phyloP scores from a whole-genome alignment of 208 protist species.

The Naegleria fowleri region DNA sequence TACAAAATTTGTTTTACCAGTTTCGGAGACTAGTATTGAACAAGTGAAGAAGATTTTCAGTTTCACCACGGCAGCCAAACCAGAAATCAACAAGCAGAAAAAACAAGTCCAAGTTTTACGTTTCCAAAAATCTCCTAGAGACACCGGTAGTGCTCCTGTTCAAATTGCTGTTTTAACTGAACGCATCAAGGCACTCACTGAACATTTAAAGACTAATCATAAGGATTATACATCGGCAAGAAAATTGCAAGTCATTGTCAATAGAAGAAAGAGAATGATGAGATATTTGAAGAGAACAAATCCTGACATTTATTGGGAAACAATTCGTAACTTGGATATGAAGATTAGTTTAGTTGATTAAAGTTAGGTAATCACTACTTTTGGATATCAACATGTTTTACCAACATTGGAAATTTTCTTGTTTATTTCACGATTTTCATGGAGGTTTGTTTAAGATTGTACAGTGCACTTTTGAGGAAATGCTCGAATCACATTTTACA shows the following conservation, averaged over 20 bases:
- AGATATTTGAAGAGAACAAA: slow-evolving; percentile 18
- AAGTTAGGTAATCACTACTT: not conserved
- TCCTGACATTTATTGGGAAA: slow-evolving; percentile 1
- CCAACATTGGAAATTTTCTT: no score
- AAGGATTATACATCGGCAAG: not conserved
- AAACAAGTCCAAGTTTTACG: not conserved
- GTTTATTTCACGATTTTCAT: no score
- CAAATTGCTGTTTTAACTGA: slow-evolving; percentile 18
- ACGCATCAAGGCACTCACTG: not conserved
- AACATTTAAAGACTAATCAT: not conserved
- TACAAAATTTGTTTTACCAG: not conserved
- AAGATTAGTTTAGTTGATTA: not conserved
- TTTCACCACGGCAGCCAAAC: not conserved
- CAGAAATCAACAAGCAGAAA: not conserved
- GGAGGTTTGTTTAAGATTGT: no score
- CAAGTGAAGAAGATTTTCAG: not conserved
- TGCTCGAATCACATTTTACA: no score
- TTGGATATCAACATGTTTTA: no score
- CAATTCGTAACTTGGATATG: not conserved
- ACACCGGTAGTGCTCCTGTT: not conserved
- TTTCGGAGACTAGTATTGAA: not conserved
- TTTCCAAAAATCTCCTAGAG: not conserved
- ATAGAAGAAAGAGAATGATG: slow-evolving; percentile 24
- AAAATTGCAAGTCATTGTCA: not conserved
- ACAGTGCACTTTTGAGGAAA: no score